Base-by-base conservation (phyloP, 2,329 filamentous ascomycete genomes). In the Ambrosiella beaveri region DNA sequence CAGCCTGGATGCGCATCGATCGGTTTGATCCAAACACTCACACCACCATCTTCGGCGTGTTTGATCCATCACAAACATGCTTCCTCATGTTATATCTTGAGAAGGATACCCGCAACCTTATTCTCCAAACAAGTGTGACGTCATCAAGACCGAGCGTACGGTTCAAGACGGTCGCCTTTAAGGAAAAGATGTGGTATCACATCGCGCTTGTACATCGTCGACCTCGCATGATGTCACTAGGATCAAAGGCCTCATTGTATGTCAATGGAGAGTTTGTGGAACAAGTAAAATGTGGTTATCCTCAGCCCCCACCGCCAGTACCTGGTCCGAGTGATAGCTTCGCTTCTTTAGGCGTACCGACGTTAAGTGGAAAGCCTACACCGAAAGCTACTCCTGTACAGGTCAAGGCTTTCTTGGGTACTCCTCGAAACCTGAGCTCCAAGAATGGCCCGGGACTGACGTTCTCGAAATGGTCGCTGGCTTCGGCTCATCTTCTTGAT, bases 51-150 rank as follows among this genome's bases (percentile, higher is more conserved):
- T 98, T 98, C 68, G 93, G 93, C 35, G 88, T 93, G 7, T 97
- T 94, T 69, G 93, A 98, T 70, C 77, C 84, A 2, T 88, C 82
- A 4, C 91, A 97, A 68, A 88, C 87, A 4, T 98, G 93, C 69
- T 98, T 98, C 66, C 73, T 98, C 40, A 80, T 98, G 64, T 84
- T 89, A 61, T 98, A 98, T 66, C 76, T 98, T 44, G 94, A 98
- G 68, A 89, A 85, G 66, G 90, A 96, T 68, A 95, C 88, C 1
- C 86, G 80, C 61, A 93, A 95, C 70, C 86, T 98, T 63, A 98
- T 98, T 63, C 74, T 98, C 5, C 93, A 98, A 71, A 97, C 94
- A 7, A 96, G 93, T 15, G 86, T 97, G 61, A 87, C 82, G 56
- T 89, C 89, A 7, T 77, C 82, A 56, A 81, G 86, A 60, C 91